A percentile compares a stretch with the other conserved stretches of the same genome.
Conservation (phyloP, 2,329 filamentous ascomycete genomes). For the Neopestalotiopsis sp. region DNA sequence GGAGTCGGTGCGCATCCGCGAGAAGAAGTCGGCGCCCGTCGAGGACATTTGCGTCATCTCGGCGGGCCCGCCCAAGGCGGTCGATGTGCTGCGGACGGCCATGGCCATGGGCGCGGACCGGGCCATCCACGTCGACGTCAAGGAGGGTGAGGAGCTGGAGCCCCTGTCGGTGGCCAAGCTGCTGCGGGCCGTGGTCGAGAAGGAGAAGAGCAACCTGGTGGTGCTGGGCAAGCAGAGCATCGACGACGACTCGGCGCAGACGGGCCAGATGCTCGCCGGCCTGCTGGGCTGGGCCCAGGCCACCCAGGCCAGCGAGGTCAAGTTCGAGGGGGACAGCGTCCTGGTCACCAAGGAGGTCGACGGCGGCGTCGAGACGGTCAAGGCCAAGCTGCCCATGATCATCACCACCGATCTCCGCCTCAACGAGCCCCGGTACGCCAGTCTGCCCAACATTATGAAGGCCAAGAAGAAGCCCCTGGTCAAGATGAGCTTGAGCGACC, state of each 20-base stretch:
- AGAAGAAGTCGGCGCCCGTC: constrained; percentile 78
- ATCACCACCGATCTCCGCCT: constrained; percentile 93
- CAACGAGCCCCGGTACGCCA: constrained; percentile 95
- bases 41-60: constrained; percentile 91
- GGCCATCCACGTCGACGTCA: constrained; percentile 82
- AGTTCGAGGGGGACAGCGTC: constrained; percentile 73
- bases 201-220: constrained; percentile 89
- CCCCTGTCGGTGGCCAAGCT: constrained; percentile 93
- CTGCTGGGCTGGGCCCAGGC: constrained; percentile 92
- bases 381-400: constrained; percentile 85
- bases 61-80: constrained; percentile 85
- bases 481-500: constrained; percentile 86
- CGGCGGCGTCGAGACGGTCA: constrained; percentile 89
- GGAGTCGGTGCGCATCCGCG: constrained; percentile 92
- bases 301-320: constrained; percentile 87
- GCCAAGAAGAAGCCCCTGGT: constrained; percentile 99
- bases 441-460: constrained; percentile 99
- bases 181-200: constrained; percentile 77
- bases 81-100: constrained; percentile 89
- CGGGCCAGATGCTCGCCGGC: constrained; percentile 96
- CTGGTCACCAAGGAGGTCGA: constrained; percentile 92
- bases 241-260: constrained; percentile 94
- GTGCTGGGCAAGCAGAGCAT: constrained; percentile 98
- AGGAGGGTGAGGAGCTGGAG: constrained; percentile 79
- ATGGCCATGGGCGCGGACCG: constrained; percentile 99